Conservation (phyloP, 257 asterid species). For the Perilla frutescens region DNA sequence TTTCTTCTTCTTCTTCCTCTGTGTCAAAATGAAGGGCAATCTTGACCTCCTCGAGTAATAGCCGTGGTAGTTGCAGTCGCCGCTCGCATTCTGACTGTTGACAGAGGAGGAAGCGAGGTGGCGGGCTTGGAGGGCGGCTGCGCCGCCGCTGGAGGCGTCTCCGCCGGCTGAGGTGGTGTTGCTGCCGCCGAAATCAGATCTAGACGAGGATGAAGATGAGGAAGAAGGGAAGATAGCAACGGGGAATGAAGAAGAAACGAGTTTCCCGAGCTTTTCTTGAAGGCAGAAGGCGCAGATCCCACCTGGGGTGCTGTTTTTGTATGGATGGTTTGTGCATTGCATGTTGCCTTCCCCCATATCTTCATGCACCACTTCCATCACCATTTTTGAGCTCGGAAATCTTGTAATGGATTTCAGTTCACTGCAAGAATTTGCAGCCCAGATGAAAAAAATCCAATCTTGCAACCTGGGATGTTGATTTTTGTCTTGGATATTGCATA, state of each 20-base stretch:
- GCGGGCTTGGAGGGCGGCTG: slow-evolving; percentile 39
- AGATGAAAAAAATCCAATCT: slow-evolving; percentile 5
- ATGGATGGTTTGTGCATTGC: slow-evolving; percentile 84
- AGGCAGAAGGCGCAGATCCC: slow-evolving; percentile 97
- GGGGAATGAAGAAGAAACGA: slow-evolving; percentile 89
- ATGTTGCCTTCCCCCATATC: slow-evolving; percentile 82
- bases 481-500: neutral
- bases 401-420: neutral
- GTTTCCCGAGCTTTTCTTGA: slow-evolving; percentile 97
- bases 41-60: slow-evolving; percentile 53
- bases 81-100: slow-evolving; percentile 20
- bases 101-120: slow-evolving; percentile 38
- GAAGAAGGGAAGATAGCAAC: slow-evolving; percentile 73
- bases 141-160: slow-evolving; percentile 28
- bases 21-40: slow-evolving; percentile 60
- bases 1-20: slow-evolving; percentile 63
- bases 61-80: slow-evolving; percentile 31
- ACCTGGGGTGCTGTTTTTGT: slow-evolving; percentile 84
- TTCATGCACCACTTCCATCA: slow-evolving; percentile 94
- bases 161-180: slow-evolving; percentile 34
- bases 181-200: slow-evolving; percentile 73
- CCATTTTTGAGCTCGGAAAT: slow-evolving; percentile 53
- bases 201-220: slow-evolving; percentile 75
- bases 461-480: neutral
- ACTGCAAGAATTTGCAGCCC: slow-evolving; percentile 18